Evolutionary conservation across 306 rosid genomes (phyloP).

Genomic region (Casuarina equisetifolia): DNA sequence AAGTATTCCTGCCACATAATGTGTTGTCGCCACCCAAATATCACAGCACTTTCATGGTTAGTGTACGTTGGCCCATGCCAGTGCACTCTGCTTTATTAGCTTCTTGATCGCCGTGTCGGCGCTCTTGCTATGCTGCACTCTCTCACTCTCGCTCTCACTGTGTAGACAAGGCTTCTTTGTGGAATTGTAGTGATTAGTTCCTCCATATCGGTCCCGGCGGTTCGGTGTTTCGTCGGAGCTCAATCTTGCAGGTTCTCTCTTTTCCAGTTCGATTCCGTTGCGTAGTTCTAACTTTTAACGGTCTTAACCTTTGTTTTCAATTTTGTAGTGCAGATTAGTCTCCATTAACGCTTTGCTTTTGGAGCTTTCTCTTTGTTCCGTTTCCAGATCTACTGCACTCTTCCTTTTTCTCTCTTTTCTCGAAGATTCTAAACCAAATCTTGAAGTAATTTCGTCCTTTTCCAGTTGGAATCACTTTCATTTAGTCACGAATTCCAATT

Average conservation of each 20-base stretch:
- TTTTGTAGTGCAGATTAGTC: not conserved
- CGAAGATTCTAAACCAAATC: not conserved
- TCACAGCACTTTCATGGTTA: not conserved
- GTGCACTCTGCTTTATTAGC: not conserved
- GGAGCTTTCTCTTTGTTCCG: slow-evolving; percentile 17
- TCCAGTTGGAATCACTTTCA: not conserved
- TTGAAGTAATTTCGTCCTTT: not conserved
- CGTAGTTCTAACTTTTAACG: not conserved
- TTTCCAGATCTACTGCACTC: slow-evolving; percentile 1
- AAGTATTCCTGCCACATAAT: too few species aligned
- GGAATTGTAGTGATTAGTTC: not conserved
- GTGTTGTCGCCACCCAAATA: too few species aligned
- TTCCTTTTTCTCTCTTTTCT: not conserved
- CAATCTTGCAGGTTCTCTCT: not conserved
- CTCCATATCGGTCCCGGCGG: not conserved
- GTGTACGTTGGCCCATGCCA: not conserved
- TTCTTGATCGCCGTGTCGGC: not conserved
- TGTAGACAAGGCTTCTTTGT: not conserved
- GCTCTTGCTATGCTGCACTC: not conserved
- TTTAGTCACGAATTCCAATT: not conserved
- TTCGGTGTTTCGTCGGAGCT: not conserved
- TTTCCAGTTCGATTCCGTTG: not conserved
- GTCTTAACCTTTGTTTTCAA: not conserved
- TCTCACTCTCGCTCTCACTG: not conserved
- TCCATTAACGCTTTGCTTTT: not conserved